Evolutionary conservation across 148 eudicot genomes (phyloP), one percentile per base, ranked within the genome.

Genomic region (Diospyros lotus): DNA sequence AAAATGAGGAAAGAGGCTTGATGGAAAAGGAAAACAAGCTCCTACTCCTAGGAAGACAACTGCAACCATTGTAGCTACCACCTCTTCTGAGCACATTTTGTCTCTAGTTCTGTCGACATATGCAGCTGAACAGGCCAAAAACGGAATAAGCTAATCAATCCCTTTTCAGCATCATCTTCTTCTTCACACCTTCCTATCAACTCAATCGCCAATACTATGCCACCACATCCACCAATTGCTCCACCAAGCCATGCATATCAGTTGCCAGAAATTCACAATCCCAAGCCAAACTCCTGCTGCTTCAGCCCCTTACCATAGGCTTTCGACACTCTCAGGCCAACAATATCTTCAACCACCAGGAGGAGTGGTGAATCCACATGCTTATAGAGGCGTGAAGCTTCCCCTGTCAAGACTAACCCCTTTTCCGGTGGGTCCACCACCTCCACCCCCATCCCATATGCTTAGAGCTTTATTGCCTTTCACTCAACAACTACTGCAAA

Each of bases 101-200:
- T 74, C 88, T 10, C 89, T 96, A 40, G 98, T 95, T 69, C 90
- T 95, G 52, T 95, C 98, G 5, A 79, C 98, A 68, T 90, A 92
- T 77, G 98, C 98, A 66, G 98, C 98, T 44, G 90, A 95, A 77
- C 91, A 85, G 76, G 94, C 97, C 48, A 88, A 92, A 85, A 85
- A 72, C 41, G 90, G 89, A n/a, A n/a, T 42, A 84, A 85, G 68
- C 78, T 87, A 18, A 68, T 81, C 28, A 87, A 84, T 66, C 39
- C 91, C 38, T 67, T 89, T 79, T 48, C 88, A 10, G 71, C 77
- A 64, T 54, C 89, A 28, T 53, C 68, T 61, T 78, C 91, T 73
- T 71, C 81, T 53, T 61, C 84, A 42, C 45, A 80, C 3, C 53
- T 66, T 46, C 66, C 74, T 62, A 8, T 56, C 41, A 73, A 64